Percentiles rank a stretch among this genome's conserved stretches.
Conservation (phyloP, 768 basidiomycete genomes). For the Pulveroboletus ravenelii region DNA sequence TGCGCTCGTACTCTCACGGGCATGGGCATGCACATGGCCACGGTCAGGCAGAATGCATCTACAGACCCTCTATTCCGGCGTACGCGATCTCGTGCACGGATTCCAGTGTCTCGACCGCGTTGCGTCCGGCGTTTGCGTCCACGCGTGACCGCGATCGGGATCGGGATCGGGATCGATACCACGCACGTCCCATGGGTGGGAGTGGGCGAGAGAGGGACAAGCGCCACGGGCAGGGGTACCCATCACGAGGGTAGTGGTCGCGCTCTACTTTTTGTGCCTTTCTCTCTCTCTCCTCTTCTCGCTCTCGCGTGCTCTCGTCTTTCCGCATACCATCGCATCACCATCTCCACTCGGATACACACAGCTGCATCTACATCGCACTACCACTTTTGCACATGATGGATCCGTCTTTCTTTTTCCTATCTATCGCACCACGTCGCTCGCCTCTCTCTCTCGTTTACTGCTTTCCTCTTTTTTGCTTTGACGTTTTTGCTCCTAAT, state of each 20-base stretch:
- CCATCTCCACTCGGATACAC: neutral
- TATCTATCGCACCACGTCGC: neutral
- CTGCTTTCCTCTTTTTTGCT: neutral
- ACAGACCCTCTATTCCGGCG: slow-evolving; percentile 29
- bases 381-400: neutral
- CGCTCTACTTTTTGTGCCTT: neutral
- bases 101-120: slow-evolving; percentile 31
- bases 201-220: slow-evolving; percentile 14
- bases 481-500: neutral
- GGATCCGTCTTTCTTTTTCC: neutral
- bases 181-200: slow-evolving; percentile 4
- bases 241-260: slow-evolving; percentile 6
- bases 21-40: slow-evolving; percentile 9
- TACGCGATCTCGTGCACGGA: slow-evolving; percentile 32
- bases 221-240: slow-evolving; percentile 12
- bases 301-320: neutral
- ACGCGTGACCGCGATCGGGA: slow-evolving; percentile 20
- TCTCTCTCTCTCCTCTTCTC: neutral
- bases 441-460: neutral
- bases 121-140: slow-evolving; percentile 31
- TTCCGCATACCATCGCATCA: neutral
- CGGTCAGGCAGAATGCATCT: slow-evolving; percentile 19
- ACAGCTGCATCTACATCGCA: neutral
- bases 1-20: neutral
- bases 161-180: slow-evolving; percentile 12